A percentile compares a stretch with the other conserved stretches of the same genome.
Conservation (phyloP, 805 yeast species). For the Grigorovia jiainica region DNA sequence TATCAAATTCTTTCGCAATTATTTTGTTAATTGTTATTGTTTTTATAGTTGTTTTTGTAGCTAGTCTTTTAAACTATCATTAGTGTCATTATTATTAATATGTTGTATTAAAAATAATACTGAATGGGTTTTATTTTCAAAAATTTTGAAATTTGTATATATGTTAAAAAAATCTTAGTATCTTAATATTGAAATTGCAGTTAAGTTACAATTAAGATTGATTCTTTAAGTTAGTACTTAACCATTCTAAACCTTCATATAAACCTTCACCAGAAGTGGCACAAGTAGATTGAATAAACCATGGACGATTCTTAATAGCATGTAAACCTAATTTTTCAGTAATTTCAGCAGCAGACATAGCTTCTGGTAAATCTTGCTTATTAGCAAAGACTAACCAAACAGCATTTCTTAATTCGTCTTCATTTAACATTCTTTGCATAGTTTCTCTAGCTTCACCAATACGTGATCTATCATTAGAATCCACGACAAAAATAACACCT, state of each 20-base stretch:
- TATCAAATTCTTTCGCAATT: too few relatives aligned
- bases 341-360: conserved; percentile 98
- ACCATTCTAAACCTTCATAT: conserved; percentile 97
- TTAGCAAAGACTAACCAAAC: conserved; percentile 91
- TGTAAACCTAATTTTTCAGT: conserved; percentile 95
- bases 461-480: conserved; percentile 97
- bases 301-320: conserved; percentile 96
- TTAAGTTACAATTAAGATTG: conserved; percentile 38
- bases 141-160: too few relatives aligned
- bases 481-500: conserved; percentile 96
- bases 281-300: conserved; percentile 98
- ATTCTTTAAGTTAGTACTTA: conserved; percentile 81
- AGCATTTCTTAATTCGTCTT: conserved; percentile 96
- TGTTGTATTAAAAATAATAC: too few relatives aligned
- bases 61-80: too few relatives aligned
- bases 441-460: conserved; percentile 97
- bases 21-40: too few relatives aligned
- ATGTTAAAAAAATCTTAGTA: too few relatives aligned
- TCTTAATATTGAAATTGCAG: neutral
- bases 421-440: conserved; percentile 95
- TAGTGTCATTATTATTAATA: too few relatives aligned
- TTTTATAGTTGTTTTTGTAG: too few relatives aligned
- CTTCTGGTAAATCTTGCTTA: conserved; percentile 98
- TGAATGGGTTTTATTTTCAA: too few relatives aligned
- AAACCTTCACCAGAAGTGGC: conserved; percentile 99